These are phyloP conservation scores for Venturia oleaginea DNA, from an alignment of 2,329 filamentous ascomycete genomes.

Conservation along the genomic window DNA sequence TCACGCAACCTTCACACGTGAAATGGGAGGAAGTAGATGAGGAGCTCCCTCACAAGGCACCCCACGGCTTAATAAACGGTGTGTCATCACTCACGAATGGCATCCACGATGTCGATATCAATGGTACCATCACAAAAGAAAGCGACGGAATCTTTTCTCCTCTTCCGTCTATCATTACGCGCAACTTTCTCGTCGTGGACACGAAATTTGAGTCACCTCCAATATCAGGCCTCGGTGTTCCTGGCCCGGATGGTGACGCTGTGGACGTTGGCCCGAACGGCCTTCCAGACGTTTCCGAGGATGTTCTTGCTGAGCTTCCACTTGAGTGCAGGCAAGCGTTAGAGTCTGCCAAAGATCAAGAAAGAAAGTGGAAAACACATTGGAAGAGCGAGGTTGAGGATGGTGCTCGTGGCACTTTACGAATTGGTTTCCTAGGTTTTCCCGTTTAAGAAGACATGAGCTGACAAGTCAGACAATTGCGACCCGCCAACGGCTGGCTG, in stretches of 20 bases:
- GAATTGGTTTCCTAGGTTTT: slow-evolving; percentile 41
- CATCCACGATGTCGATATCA: slow-evolving; percentile 17
- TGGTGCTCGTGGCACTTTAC: slow-evolving; percentile 36
- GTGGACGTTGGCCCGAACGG: slow-evolving; percentile 45
- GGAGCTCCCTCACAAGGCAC: slow-evolving; percentile 19
- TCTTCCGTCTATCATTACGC: slow-evolving; percentile 48
- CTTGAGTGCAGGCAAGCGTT: slow-evolving; percentile 65
- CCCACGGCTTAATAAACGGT: slow-evolving; percentile 11
- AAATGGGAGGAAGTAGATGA: slow-evolving; percentile 52
- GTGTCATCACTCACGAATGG: slow-evolving; percentile 28
- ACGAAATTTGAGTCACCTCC: slow-evolving; percentile 50
- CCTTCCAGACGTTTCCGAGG: slow-evolving; percentile 53
- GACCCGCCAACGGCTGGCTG: not conserved
- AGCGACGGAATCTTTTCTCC: slow-evolving; percentile 38
- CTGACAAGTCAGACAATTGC: not conserved
- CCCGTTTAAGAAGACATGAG: slow-evolving; percentile 29
- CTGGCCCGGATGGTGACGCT: slow-evolving; percentile 46
- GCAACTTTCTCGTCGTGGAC: slow-evolving; percentile 55
- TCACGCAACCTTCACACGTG: slow-evolving; percentile 82
- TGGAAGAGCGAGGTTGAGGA: slow-evolving; percentile 64
- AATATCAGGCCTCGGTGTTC: slow-evolving; percentile 48
- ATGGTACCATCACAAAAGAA: slow-evolving; percentile 13
- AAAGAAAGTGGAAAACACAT: slow-evolving; percentile 61
- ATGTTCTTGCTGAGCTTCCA: slow-evolving; percentile 58
- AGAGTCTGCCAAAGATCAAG: slow-evolving; percentile 53